Evolutionary conservation across 306 rosid genomes (phyloP), one percentile per base, ranked within the genome.

Genomic region (Cicer bijugum): DNA sequence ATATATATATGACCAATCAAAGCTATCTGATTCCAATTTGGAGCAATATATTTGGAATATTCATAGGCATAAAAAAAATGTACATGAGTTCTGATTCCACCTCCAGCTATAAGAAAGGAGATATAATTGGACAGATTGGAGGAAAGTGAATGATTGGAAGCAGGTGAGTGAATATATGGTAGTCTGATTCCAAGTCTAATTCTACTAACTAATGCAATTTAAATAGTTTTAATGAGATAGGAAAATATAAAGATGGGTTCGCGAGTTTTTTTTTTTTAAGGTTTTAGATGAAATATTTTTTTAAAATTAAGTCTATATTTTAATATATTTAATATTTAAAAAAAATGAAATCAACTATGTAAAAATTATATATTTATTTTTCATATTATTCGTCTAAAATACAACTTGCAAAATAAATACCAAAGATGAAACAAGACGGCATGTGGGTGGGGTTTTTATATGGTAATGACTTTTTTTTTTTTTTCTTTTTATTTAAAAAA

Each of bases 401-500:
- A 2, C 33, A 23, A 23, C 33, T 23, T 3, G 33, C 4, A 23
- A 23, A 23, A 23, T 23, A 23, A 23, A 23, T 3, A 23, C 33
- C 3, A 23, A 61, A 67, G 42, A 14, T 64, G 78, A 75, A 60
- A 62, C 78, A 76, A 72, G 43, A 58, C 55, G 43, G 66, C 90
- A 85, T 82, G 91, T 81, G 87, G 60, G 87, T 85, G 87, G 88
- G 91, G 91, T 83, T 78, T 67, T 19, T 19, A 19, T 19, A 19
- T 19, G 37, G 17, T 47, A 9, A 59, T 59, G 33, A 33, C n/a
- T n/a, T 2, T 2, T 16, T 16, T 16, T 16, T 16, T 16, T 16
- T 16, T 16, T n/a, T n/a, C n/a, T n/a, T 17, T 9, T 5, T 9
- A 11, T 9, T 23, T 12, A 3, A 39, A 15, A 16, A 35, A 33